phyloP scores from a whole-genome alignment of 2,329 filamentous ascomycete species.

The Fusarium pininemorale region DNA sequence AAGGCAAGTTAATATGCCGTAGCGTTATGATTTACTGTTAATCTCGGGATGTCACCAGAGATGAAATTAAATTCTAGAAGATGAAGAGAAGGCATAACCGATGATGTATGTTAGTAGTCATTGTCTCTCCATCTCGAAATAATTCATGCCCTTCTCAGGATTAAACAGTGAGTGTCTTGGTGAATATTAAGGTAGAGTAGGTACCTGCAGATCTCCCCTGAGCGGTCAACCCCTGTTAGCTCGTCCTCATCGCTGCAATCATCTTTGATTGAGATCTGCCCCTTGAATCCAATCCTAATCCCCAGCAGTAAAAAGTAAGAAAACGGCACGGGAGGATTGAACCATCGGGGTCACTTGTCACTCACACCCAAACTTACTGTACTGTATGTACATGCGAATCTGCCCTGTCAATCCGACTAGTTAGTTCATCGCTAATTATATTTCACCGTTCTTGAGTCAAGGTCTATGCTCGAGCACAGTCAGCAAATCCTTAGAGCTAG shows the following conservation, averaged over 20 bases:
- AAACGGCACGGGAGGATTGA: conserved; percentile 4
- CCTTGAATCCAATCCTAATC: conserved; percentile 3
- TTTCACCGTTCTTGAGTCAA: conserved; percentile 18
- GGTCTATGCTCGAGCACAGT: conserved; percentile 1
- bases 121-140: not conserved
- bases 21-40: conserved; percentile 19
- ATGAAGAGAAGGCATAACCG: not conserved
- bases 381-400: not conserved
- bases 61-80: conserved; percentile 17
- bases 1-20: conserved; percentile 29
- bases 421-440: conserved; percentile 10
- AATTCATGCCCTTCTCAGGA: not conserved
- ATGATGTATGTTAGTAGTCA: not conserved
- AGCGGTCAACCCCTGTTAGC: conserved; percentile 9
- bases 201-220: conserved; percentile 9
- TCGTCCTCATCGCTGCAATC: conserved; percentile 4
- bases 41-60: conserved; percentile 29
- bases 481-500: not conserved
- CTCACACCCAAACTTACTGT: not conserved
- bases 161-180: not conserved
- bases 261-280: conserved; percentile 35
- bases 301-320: not conserved
- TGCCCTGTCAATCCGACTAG: conserved; percentile 1
- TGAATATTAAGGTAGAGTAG: not conserved
- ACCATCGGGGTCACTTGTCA: not conserved